Base-by-base conservation (phyloP, 75 land plant species). In the Pseudotsuga menziesii region DNA sequence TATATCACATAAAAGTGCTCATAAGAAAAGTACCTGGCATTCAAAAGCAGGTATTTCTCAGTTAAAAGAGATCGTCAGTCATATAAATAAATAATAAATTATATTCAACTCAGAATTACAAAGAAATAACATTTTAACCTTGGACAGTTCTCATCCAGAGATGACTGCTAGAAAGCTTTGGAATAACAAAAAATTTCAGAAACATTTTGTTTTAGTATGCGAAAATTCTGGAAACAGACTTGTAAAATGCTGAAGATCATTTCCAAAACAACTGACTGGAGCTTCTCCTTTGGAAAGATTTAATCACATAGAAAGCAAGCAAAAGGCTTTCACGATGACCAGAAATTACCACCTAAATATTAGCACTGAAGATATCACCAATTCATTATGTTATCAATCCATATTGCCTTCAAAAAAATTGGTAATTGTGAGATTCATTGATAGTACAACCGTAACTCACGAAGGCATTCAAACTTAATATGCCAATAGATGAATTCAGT, bases 1-100 rank as follows among this genome's bases (percentile, higher is more conserved):
- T 96, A 96, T 76, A 96, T 96, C 57, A 96, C 99, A 83, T 96
- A 96, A 61, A 96, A 94, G 67, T 96, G 99, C 79, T 96, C 97
- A 80, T 96, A 96, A 29, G 97, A 96, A 78, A 96, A 96, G 80
- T 91, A 96, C 85, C 99, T 96, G 83, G 60, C 25, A 69, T 69
- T 29, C 41, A 69, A 12, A 69, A 69, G 13, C 3, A 52, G 12
- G 76, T 9, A 75, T 11, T 32, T 39, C 35, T 63, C 61, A 8
- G 36, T 75, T 17, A 75, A 59, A 27, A 61, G n/a, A 74, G 25
- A 56, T 35, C 62, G 26, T 16, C 27, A 74, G 9, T 27, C 36
- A 32, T 5, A 25, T 75, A 75, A 75, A 12, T 63, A 35, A 75
- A 54, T 15, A 27, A 39, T 64, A 58, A 25, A 75, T 73, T 5